These are phyloP conservation scores for Colletotrichum trifolii DNA, from an alignment of 2,329 filamentous ascomycete species.

Conservation along the genomic window DNA sequence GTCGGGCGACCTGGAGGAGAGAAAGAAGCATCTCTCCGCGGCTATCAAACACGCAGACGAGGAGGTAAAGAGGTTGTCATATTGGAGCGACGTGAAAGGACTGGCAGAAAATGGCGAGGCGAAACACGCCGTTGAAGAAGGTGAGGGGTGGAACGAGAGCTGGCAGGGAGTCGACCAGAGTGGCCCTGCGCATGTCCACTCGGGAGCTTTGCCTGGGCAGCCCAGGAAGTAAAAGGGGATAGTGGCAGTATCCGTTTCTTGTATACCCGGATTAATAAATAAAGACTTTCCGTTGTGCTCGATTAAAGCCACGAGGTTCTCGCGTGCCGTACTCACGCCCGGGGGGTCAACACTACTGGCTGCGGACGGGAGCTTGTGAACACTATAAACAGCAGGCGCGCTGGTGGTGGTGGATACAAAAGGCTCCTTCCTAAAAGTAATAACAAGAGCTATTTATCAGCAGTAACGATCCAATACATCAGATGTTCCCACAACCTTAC, in stretches of 20 bases:
- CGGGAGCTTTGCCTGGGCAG: conserved; percentile 25
- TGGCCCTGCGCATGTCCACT: conserved; percentile 55
- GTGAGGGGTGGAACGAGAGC: conserved; percentile 55
- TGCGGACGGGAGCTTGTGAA: too few relatives aligned
- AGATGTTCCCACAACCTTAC: too few relatives aligned
- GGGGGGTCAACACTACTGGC: too few relatives aligned
- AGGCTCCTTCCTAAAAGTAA: too few relatives aligned
- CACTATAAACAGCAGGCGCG: too few relatives aligned
- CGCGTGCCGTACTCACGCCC: too few relatives aligned
- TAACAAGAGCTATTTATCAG: too few relatives aligned
- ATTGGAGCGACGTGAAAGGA: conserved; percentile 85
- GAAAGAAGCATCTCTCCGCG: conserved; percentile 76
- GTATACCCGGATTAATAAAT: conserved; percentile 35
- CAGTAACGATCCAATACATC: too few relatives aligned
- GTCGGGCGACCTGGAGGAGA: conserved; percentile 46
- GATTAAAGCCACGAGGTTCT: too few relatives aligned
- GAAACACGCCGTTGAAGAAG: conserved; percentile 54
- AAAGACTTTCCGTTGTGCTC: neutral
- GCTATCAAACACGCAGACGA: conserved; percentile 82
- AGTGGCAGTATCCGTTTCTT: conserved; percentile 29
- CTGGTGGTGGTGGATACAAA: too few relatives aligned
- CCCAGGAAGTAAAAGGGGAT: conserved; percentile 17
- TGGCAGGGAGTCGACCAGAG: conserved; percentile 67
- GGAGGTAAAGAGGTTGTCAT: conserved; percentile 84
- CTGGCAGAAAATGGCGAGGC: conserved; percentile 68